phyloP scores from a whole-genome alignment of 148 eudicot genomes.

The Rhododendron henanense region DNA sequence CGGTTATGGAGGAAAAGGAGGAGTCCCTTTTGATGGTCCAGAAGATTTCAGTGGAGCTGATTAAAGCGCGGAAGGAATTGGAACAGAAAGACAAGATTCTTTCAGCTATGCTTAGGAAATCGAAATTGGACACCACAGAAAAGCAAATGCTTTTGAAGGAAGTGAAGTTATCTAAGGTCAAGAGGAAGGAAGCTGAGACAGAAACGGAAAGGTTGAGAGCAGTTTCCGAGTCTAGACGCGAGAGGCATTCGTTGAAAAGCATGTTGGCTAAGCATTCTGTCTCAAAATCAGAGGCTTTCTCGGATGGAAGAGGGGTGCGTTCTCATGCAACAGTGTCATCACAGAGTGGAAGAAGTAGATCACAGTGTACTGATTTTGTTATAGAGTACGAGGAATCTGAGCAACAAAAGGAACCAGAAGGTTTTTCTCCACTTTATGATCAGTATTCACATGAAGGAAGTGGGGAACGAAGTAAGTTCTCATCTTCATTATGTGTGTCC shows the following conservation, averaged over 20 bases:
- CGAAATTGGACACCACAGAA: constrained; percentile 54
- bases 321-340: constrained; percentile 19
- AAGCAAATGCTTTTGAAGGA: constrained; percentile 66
- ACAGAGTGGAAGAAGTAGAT: constrained; percentile 21
- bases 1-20: constrained; percentile 66
- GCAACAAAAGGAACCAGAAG: constrained; percentile 26
- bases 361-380: constrained; percentile 20
- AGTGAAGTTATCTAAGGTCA: constrained; percentile 51
- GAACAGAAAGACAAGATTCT: constrained; percentile 81
- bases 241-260: constrained; percentile 56
- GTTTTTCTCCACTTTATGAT: constrained; percentile 25
- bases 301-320: constrained; percentile 21
- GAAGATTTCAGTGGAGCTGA: constrained; percentile 60
- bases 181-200: constrained; percentile 49
- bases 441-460: constrained; percentile 27
- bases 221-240: constrained; percentile 45
- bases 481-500: constrained; percentile 4
- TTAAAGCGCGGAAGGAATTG: constrained; percentile 52
- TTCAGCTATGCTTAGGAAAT: constrained; percentile 74
- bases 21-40: constrained; percentile 59
- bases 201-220: constrained; percentile 44
- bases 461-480: constrained; percentile 41
- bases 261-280: constrained; percentile 53
- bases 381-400: constrained; percentile 37
- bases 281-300: constrained; percentile 31